Conservation (phyloP, 2,329 filamentous ascomycete genomes). For the Trichoderma harzianum region DNA sequence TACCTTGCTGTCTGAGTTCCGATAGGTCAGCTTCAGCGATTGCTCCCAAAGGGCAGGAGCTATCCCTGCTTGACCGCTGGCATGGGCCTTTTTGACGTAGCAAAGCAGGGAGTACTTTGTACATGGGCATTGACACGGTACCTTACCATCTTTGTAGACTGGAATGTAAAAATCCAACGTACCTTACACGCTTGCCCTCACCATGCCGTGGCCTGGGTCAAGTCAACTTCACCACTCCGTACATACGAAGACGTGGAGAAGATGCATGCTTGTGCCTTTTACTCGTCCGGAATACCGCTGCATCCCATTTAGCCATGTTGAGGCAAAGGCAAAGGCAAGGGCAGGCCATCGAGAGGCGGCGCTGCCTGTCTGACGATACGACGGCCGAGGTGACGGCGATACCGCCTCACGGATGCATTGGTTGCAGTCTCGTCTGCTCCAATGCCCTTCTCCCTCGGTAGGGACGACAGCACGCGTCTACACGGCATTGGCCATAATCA, state of each 20-base stretch:
- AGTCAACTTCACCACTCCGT: neutral
- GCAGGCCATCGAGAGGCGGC: neutral
- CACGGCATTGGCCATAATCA: neutral
- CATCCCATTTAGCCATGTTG: neutral
- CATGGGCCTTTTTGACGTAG: constrained; percentile 7
- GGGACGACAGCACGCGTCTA: neutral
- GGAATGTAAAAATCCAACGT: neutral
- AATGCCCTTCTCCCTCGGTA: neutral
- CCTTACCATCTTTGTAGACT: neutral
- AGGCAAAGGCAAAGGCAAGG: neutral
- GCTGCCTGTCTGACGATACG: neutral
- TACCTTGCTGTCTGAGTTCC: neutral
- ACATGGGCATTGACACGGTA: neutral
- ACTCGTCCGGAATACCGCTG: neutral
- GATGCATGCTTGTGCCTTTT: neutral
- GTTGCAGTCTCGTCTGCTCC: neutral
- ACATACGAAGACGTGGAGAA: neutral
- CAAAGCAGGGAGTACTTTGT: neutral
- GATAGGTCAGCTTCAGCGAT: constrained; percentile 4
- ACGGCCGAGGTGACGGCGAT: neutral
- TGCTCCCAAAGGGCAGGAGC: constrained; percentile 1
- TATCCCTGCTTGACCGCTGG: constrained; percentile 5
- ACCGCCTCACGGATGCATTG: neutral
- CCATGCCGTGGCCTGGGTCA: neutral
- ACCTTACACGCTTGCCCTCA: neutral